phyloP scores from a whole-genome alignment of 176 grass and related monocot genomes.

The Dendrocalamus sinicus region DNA sequence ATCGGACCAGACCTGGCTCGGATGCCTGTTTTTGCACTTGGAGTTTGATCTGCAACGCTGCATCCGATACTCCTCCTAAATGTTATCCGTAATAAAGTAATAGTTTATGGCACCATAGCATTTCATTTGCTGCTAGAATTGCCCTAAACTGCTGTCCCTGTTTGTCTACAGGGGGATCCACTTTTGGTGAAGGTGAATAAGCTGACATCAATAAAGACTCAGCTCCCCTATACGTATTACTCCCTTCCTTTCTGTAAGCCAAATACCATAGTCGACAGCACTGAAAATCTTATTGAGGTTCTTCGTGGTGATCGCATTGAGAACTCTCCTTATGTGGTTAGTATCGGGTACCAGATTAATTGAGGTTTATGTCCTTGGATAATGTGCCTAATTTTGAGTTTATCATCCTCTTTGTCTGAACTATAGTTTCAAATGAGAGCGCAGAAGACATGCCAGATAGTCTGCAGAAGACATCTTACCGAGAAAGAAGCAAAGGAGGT shows the following conservation, averaged over 20 bases:
- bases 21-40: not conserved
- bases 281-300: constrained; percentile 72
- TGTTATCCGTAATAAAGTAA: not conserved
- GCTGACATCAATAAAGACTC: constrained; percentile 65
- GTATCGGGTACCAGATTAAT: constrained; percentile 24
- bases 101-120: not conserved
- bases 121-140: constrained; percentile 13
- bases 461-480: constrained; percentile 54
- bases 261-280: constrained; percentile 47
- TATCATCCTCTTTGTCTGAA: constrained; percentile 5
- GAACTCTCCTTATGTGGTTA: constrained; percentile 67
- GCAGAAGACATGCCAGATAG: constrained; percentile 64
- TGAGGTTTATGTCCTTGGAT: not conserved
- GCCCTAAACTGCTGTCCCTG: not conserved
- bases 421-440: constrained; percentile 66
- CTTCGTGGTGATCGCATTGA: constrained; percentile 74
- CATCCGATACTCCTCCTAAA: not conserved
- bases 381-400: constrained; percentile 5
- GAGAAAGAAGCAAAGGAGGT: constrained; percentile 69
- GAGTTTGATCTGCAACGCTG: not conserved
- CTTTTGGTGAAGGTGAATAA: constrained; percentile 71
- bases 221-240: constrained; percentile 65
- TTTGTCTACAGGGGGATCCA: constrained; percentile 43
- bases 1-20: not conserved
- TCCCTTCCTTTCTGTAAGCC: constrained; percentile 73